Evolutionary conservation across 768 basidiomycete genomes (phyloP), one percentile per base, ranked within the genome.

Genomic region (Boletus speciosus): DNA sequence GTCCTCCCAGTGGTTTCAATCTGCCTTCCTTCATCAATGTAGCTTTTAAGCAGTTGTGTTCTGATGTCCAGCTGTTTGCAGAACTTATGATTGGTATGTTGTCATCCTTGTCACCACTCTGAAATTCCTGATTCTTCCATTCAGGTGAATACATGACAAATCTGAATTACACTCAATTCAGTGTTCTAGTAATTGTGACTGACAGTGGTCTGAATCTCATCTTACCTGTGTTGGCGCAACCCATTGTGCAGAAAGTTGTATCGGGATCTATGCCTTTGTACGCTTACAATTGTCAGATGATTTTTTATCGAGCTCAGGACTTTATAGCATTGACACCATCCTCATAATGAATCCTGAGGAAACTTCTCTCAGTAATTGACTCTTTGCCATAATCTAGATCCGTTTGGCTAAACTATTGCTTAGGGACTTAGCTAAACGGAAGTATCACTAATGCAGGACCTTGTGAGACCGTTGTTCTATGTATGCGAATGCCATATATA

Each of bases 241-340:
- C 88, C 5, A 88, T 90, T 51, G 87, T 90, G 6, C 85, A 89
- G 66, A 81, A 80, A 56, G 78, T 90, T 52, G 84, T 90, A 39
- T 74, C 77, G 6, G 81, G 74, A 16, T 79, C 84, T 16, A 66
- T 73, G 8, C 66, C 89, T 46, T 78, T 81, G 85, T 83, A 56
- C 15, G 71, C 58, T 42, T 11, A 40, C 11, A 15, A 23, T 40
- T 1, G 10, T 42, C 6, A 1, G 9, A 15, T 14, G 9, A 16
- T 32, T 15, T 14, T 14, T 29, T 25, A 27, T 45, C 8, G 5
- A 57, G n/a, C 57, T 54, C 6, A 47, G 25, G 37, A 42, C 6
- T 40, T 21, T 23, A 5, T 57, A 85, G 84, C 16, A 72, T 90
- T 49, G 75, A 81, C 42, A 81, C 74, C 0, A 80, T 90, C 10